Percentiles rank a stretch among this genome's conserved stretches.
Evolutionary conservation across 2,329 filamentous ascomycete genomes (phyloP).

Genomic region (Graphilbum sp.): DNA sequence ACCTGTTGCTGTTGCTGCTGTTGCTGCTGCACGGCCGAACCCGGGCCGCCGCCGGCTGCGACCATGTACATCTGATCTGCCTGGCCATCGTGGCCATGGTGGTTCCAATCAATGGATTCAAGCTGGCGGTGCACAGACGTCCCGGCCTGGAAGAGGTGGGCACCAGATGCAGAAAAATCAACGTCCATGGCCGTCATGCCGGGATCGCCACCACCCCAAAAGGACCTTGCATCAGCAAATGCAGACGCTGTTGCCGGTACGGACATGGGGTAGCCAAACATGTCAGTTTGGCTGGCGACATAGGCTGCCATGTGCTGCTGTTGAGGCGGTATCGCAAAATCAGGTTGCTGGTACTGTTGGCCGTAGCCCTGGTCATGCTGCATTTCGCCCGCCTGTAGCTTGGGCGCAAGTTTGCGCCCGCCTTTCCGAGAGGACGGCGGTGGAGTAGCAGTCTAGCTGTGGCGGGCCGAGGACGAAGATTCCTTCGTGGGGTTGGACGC

Average conservation of each 20-base stretch:
- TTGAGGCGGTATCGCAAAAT: constrained; percentile 29
- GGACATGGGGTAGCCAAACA: constrained; percentile 46
- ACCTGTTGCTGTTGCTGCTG: constrained; percentile 4
- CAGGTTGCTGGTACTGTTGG: constrained; percentile 20
- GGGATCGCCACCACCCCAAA: constrained; percentile 33
- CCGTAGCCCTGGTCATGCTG: constrained; percentile 40
- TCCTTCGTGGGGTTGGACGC: background rate
- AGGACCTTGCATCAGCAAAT: constrained; percentile 25
- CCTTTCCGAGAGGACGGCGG: constrained; percentile 41
- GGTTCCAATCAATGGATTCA: constrained; percentile 40
- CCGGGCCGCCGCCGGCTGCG: constrained; percentile 22
- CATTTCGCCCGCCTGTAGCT: constrained; percentile 30
- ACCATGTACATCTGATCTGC: constrained; percentile 20
- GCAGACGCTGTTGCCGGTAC: constrained; percentile 32
- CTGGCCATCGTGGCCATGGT: constrained; percentile 32
- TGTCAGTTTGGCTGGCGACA: constrained; percentile 31
- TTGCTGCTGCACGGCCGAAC: constrained; percentile 4
- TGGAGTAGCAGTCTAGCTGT: constrained; percentile 40
- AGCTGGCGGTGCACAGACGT: constrained; percentile 29
- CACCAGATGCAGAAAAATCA: constrained; percentile 32
- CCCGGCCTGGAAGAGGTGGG: constrained; percentile 27
- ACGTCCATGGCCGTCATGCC: constrained; percentile 40
- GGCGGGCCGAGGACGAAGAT: constrained; percentile 15
- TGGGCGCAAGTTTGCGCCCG: constrained; percentile 36
- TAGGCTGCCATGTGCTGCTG: constrained; percentile 30